Evolutionary conservation across 1,284 basidiomycete species (phyloP), one percentile per base, ranked within the genome.

Genomic region (Ustilago cynodontis): DNA sequence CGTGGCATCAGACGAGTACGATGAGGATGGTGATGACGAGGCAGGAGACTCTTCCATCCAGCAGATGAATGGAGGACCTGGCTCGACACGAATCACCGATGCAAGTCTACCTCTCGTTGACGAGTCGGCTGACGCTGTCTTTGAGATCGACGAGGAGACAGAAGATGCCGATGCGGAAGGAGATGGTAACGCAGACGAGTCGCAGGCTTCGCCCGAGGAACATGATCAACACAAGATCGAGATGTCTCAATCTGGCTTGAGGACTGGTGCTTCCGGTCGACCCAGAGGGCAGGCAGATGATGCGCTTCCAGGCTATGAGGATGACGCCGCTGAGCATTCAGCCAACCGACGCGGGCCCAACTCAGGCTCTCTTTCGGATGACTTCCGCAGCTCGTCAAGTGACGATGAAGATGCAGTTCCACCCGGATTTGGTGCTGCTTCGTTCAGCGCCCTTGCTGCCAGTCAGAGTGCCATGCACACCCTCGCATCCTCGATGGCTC

Each of bases 81-180:
- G 11, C 6, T 31, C 58, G 20, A 51, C 31, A 41, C 59, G 61
- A 22, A n/a, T 41, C 41, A 28, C 31, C 3, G 57, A 41, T 13
- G 16, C 37, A 9, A 53, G 31, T 11, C 37, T 14, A 3, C 39
- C 53, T 8, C 57, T 78, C 14, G 67, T 78, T 9, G 75, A 78
- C 41, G 75, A 78, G 58, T 54, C 75, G 16, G 75, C 65, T 10
- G 75, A 71, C 16, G 77, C 81, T 16, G 71, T 81, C 8, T 81
- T 82, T 37, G 81, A 81, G 41, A 81, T 81, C 43, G 81, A 82
- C 41, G 80, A 82, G 31, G 79, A 81, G 45, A 55, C 71, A 22
- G 68, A 77, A 24, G 71, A 63, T 9, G 24, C 49, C 11, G 66
- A 72, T 20, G 63, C 49, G 1, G 57, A 67, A 6, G 71, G 70